Evolutionary conservation across 768 basidiomycete genomes (phyloP).

Genomic region (Mycena filopes): DNA sequence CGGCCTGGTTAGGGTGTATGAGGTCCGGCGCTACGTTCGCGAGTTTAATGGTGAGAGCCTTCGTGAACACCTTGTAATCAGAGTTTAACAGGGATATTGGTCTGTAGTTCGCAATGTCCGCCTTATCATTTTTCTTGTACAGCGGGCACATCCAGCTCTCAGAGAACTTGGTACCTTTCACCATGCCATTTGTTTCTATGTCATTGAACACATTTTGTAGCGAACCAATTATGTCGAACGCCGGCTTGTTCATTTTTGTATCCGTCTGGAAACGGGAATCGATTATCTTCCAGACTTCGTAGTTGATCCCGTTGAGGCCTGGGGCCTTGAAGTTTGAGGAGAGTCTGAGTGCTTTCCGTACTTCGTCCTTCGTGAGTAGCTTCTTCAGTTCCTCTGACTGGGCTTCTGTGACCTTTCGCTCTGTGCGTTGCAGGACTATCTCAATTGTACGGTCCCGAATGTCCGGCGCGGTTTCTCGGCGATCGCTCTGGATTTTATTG

Average conservation of each 20-base stretch:
- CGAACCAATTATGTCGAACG: slow-evolving; percentile 19
- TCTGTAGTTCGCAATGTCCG: slow-evolving; percentile 36
- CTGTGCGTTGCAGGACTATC: not conserved
- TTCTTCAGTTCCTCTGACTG: slow-evolving; percentile 3
- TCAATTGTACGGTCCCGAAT: slow-evolving; percentile 2
- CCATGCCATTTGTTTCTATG: slow-evolving; percentile 24
- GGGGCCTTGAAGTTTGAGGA: slow-evolving; percentile 22
- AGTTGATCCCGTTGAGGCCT: slow-evolving; percentile 31
- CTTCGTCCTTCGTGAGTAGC: slow-evolving; percentile 3
- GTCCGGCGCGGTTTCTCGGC: not conserved
- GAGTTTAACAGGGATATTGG: slow-evolving; percentile 37
- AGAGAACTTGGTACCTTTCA: slow-evolving; percentile 11
- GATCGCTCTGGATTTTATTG: not conserved
- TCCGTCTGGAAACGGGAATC: not conserved
- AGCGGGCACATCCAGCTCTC: slow-evolving; percentile 41
- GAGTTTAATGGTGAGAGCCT: slow-evolving; percentile 29
- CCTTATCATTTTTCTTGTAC: slow-evolving; percentile 44
- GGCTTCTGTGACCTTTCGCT: not conserved
- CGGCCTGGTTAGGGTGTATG: slow-evolving; percentile 38
- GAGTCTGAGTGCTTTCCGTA: slow-evolving; percentile 10
- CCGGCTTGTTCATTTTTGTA: not conserved
- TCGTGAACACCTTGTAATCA: slow-evolving; percentile 34
- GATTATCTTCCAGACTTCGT: slow-evolving; percentile 32
- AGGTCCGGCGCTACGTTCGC: slow-evolving; percentile 22
- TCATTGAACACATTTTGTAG: slow-evolving; percentile 21